A percentile compares a stretch with the other conserved stretches of the same genome.
phyloP scores from a whole-genome alignment of 306 rosid genomes.

The Citrullus colocynthis region DNA sequence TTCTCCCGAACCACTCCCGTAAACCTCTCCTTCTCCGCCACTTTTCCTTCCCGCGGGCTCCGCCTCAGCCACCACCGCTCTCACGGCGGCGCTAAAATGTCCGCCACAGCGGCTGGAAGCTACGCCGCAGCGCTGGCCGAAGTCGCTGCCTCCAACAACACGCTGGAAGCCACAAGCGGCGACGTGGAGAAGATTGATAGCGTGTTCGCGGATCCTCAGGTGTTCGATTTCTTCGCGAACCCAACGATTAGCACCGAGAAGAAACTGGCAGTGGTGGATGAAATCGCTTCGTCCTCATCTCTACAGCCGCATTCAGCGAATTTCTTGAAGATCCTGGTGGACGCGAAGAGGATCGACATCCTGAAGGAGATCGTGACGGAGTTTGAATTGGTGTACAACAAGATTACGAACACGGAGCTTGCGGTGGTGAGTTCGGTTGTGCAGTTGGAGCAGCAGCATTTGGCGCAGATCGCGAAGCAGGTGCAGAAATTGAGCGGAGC shows the following conservation, averaged over 20 bases:
- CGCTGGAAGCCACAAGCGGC: conserved; percentile 51
- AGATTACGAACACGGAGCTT: conserved; percentile 46
- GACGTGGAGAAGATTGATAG: conserved; percentile 68
- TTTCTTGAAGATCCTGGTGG: conserved; percentile 62
- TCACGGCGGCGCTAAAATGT: conserved; percentile 31
- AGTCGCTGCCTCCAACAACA: conserved; percentile 37
- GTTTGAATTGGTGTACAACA: conserved; percentile 50
- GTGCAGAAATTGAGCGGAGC: conserved; percentile 91
- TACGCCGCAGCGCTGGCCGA: conserved; percentile 76
- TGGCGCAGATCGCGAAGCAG: conserved; percentile 91
- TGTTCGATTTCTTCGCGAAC: conserved; percentile 40
- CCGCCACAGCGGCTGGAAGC: conserved; percentile 44
- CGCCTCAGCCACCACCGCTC: conserved; percentile 14
- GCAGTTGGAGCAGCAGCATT: conserved; percentile 67
- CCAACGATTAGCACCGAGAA: conserved; percentile 32
- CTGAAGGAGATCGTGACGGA: conserved; percentile 46
- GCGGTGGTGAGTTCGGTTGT: conserved; percentile 88
- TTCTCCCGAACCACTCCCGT: conserved; percentile 21
- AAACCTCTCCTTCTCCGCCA: conserved; percentile 36
- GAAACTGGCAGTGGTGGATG: conserved; percentile 35
- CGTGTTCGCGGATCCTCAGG: conserved; percentile 32
- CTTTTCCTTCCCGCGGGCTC: conserved; percentile 33
- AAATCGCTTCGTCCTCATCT: conserved; percentile 26
- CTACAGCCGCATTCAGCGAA: conserved; percentile 48
- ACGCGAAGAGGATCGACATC: conserved; percentile 39